Percentiles rank a stretch among this genome's conserved stretches.
These are phyloP conservation scores for Ustilago vetiveriae DNA, from an alignment of 1,284 basidiomycete genomes.

Conservation along the genomic window DNA sequence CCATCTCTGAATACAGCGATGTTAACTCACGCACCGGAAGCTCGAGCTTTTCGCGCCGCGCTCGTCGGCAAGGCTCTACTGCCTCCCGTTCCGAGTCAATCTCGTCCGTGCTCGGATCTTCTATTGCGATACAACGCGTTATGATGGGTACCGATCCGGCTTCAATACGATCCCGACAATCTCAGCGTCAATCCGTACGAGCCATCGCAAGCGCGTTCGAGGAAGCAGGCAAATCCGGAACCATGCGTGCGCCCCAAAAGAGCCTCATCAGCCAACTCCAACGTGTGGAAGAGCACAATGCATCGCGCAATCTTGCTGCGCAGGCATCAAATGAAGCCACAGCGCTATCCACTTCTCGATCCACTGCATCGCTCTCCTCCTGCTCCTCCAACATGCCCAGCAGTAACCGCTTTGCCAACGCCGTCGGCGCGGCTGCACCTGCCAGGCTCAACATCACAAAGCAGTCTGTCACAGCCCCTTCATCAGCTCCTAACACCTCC, in stretches of 20 bases:
- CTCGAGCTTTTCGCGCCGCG: conserved; percentile 6
- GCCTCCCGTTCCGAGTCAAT: conserved; percentile 28
- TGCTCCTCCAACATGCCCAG: neutral
- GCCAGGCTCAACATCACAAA: conserved; percentile 22
- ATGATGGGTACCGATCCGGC: conserved; percentile 18
- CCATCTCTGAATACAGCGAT: conserved; percentile 39
- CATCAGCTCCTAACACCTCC: conserved; percentile 21
- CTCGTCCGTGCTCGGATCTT: conserved; percentile 29
- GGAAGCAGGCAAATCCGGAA: conserved; percentile 1
- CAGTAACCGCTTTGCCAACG: neutral
- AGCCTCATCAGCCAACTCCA: conserved; percentile 7
- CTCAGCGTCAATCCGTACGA: conserved; percentile 27
- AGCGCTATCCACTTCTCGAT: neutral
- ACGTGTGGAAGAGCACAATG: conserved; percentile 13
- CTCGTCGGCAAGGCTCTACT: conserved; percentile 2
- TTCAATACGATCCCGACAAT: neutral
- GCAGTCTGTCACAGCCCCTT: conserved; percentile 13
- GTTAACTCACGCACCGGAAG: conserved; percentile 25
- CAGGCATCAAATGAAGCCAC: neutral
- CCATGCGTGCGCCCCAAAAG: neutral
- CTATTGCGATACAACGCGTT: conserved; percentile 36
- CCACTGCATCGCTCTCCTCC: neutral
- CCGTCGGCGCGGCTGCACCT: neutral
- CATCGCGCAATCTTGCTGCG: neutral
- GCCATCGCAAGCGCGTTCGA: conserved; percentile 29